Evolutionary conservation across 2,329 filamentous ascomycete species (phyloP), one percentile per base, ranked within the genome.

Genomic region (Xylariomycetidae sp.): DNA sequence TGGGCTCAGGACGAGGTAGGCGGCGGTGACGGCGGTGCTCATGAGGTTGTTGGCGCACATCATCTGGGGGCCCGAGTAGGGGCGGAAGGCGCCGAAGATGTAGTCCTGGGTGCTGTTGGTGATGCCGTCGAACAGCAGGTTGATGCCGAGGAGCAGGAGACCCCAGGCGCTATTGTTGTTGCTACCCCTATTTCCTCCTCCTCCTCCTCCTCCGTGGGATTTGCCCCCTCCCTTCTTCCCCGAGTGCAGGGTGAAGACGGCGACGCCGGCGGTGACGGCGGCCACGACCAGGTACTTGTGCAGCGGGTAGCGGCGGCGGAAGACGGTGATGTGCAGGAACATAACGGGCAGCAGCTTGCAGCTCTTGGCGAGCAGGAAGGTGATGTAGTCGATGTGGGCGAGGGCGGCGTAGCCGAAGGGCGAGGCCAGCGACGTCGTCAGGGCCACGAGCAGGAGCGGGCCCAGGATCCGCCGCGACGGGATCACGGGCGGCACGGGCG

Each of bases 321-420:
- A 98, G 29, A 98, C 64, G 27, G 88, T 90, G 54, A 97, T 78
- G 67, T 98, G 90, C 25, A 98, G 74, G 53, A 92, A 82, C 92
- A 98, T 97, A 54, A 98, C 92, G 3, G 92, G 92, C n/a, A 98
- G 80, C 14, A 98, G 76, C 69, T 98, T 98, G 82, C 92, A 98
- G 51, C 84, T 89, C 66, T 98, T 97, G 50, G 92, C 90, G 26
- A 98, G 83, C 49, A 96, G 86, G 65, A 94, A 97, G 18, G 92
- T 96, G 54, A 97, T 87, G 65, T 97, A 97, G 74, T 97, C 92
- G 63, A 97, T 88, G 61, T 97, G 88, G 23, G 84, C 81, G 31
- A 97, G 80, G 38, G 81, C 85, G 31, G 92, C 89, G 64, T 97
- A 97, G 49, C 90, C 92, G 55, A 96, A 96, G 3, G 90, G 90